Evolutionary conservation across 2,329 filamentous ascomycete genomes (phyloP).

Genomic region (Aspergillus sp.): DNA sequence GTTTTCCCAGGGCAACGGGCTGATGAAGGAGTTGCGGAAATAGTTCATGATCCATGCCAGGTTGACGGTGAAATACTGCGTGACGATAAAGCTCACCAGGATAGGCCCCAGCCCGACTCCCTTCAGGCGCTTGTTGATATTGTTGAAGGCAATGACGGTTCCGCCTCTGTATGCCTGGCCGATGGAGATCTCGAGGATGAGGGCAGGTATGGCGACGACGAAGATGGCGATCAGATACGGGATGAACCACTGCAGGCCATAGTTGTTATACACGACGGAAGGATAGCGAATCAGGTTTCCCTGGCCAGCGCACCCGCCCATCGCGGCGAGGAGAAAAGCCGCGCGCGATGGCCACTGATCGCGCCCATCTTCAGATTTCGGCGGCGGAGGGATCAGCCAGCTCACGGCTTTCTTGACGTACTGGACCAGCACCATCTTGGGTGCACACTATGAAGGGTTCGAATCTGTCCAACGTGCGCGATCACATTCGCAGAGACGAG

Average conservation of each 20-base stretch:
- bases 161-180: slow-evolving; percentile 57
- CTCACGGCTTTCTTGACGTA: slow-evolving; percentile 20
- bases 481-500: neutral
- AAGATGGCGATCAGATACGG: slow-evolving; percentile 57
- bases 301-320: slow-evolving; percentile 59
- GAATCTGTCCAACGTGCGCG: neutral
- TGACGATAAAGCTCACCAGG: slow-evolving; percentile 56
- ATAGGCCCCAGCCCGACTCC: slow-evolving; percentile 55
- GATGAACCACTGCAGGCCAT: slow-evolving; percentile 61
- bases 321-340: slow-evolving; percentile 57
- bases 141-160: slow-evolving; percentile 56
- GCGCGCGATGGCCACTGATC: slow-evolving; percentile 58
- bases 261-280: slow-evolving; percentile 60
- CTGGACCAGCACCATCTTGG: slow-evolving; percentile 9
- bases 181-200: slow-evolving; percentile 55
- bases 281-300: slow-evolving; percentile 60
- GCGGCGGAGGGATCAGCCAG: slow-evolving; percentile 34
- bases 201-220: slow-evolving; percentile 55
- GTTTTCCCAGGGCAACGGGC: slow-evolving; percentile 55
- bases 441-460: neutral
- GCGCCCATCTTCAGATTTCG: slow-evolving; percentile 41
- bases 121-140: slow-evolving; percentile 53
- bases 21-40: slow-evolving; percentile 56
- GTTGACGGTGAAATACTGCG: slow-evolving; percentile 58
- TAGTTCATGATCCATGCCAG: slow-evolving; percentile 61